Percentiles rank a stretch among this genome's conserved stretches.
Evolutionary conservation across 805 yeast species (phyloP).

Genomic region (Yamadazyma sp.): DNA sequence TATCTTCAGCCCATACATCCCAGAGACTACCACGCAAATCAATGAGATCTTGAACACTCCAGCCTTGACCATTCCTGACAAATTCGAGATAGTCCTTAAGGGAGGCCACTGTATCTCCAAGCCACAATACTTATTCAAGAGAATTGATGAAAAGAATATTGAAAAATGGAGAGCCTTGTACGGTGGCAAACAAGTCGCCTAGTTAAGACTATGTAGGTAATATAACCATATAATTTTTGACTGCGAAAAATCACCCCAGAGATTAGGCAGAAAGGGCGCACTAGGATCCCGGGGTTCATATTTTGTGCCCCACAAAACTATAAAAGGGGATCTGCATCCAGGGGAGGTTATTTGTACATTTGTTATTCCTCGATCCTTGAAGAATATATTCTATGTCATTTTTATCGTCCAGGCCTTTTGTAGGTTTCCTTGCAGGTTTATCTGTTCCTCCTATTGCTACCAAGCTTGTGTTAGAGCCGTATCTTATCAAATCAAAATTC

Average conservation of each 20-base stretch:
- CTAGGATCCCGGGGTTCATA: constrained; percentile 5
- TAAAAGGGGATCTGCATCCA: constrained; percentile 7
- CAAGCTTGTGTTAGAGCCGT: constrained; percentile 26
- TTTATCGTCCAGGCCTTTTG: constrained; percentile 7
- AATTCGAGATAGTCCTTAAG: constrained; percentile 64
- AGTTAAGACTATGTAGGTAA: neutral
- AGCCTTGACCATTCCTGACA: constrained; percentile 70
- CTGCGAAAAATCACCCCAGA: constrained; percentile 6
- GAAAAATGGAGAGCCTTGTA: constrained; percentile 83
- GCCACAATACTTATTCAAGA: constrained; percentile 86
- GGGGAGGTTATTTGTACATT: neutral
- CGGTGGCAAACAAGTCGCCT: constrained; percentile 67
- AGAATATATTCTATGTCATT: constrained; percentile 14
- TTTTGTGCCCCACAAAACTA: constrained; percentile 5
- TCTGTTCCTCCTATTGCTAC: constrained; percentile 32
- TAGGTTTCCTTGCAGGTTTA: constrained; percentile 31
- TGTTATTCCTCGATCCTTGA: too few relatives aligned
- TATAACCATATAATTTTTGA: constrained; percentile 2
- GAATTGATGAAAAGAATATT: constrained; percentile 88
- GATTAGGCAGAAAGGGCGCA: constrained; percentile 3
- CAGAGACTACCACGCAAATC: constrained; percentile 72
- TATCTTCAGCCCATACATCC: constrained; percentile 84
- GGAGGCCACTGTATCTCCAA: constrained; percentile 87
- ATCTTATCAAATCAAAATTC: constrained; percentile 21
- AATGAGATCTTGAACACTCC: constrained; percentile 83